Conservation (phyloP, 108 stramenopile genomes). For the Schizochytrium sp. region DNA sequence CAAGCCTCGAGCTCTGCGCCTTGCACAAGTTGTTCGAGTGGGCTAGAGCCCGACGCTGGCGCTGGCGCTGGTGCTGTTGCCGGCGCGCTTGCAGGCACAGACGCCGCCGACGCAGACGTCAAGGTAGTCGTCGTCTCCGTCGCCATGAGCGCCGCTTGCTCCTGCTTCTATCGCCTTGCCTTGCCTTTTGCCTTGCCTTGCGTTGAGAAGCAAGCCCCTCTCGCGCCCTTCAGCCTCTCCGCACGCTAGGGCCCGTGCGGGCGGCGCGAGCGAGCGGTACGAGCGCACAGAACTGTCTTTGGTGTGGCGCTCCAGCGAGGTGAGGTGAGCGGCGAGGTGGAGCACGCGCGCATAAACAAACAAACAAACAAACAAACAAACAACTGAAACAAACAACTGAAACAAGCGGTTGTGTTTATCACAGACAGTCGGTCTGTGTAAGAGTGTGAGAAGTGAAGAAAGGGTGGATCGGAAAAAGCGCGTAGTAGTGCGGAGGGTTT, state of each 20-base stretch:
- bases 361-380: not conserved
- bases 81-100: not conserved
- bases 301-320: not conserved
- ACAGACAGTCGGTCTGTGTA: not conserved
- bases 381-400: not conserved
- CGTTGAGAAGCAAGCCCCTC: not conserved
- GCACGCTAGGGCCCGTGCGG: too few relatives aligned
- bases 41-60: not conserved
- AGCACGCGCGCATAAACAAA: not conserved
- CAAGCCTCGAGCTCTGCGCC: constrained; percentile 8
- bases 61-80: not conserved
- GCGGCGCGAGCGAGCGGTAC: too few relatives aligned
- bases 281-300: not conserved
- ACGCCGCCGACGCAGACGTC: too few relatives aligned
- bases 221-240: not conserved
- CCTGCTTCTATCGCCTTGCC: not conserved
- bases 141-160: not conserved
- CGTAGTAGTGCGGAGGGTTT: too few relatives aligned
- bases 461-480: not conserved
- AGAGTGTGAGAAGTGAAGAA: not conserved
- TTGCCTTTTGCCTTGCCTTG: not conserved
- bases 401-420: not conserved
- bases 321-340: not conserved
- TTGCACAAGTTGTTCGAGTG: not conserved
- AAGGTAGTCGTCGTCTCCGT: not conserved